A percentile compares a stretch with the other conserved stretches of the same genome.
Conservation (phyloP, 352 stramenopile species). For the Phytophthora capsici region DNA sequence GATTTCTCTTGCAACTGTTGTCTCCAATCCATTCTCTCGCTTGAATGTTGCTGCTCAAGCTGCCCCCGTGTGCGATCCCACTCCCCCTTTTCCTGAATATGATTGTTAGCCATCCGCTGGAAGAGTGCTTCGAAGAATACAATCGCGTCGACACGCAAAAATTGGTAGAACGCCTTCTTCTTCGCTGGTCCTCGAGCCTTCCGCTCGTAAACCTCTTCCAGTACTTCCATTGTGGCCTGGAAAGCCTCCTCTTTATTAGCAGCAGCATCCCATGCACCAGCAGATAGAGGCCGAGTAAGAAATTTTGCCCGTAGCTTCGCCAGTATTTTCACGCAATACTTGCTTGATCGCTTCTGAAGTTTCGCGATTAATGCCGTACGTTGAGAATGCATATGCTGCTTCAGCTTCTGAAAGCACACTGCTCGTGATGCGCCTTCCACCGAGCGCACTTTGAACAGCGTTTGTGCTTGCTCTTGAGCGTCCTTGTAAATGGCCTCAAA, state of each 20-base stretch:
- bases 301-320: slow-evolving; percentile 41
- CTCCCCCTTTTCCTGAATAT: slow-evolving; percentile 27
- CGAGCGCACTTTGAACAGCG: slow-evolving; percentile 70
- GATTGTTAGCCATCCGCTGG: slow-evolving; percentile 38
- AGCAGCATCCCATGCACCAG: slow-evolving; percentile 47
- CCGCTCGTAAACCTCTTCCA: slow-evolving; percentile 67
- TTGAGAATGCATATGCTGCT: slow-evolving; percentile 70
- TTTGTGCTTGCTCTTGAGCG: slow-evolving; percentile 72
- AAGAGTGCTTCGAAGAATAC: slow-evolving; percentile 63
- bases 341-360: slow-evolving; percentile 67
- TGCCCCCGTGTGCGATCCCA: slow-evolving; percentile 40
- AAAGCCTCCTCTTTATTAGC: slow-evolving; percentile 35
- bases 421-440: slow-evolving; percentile 69
- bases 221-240: slow-evolving; percentile 46
- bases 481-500: slow-evolving; percentile 82
- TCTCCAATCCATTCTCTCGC: slow-evolving; percentile 50
- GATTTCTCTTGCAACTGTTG: slow-evolving; percentile 54
- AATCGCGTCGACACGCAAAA: slow-evolving; percentile 61
- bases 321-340: slow-evolving; percentile 58
- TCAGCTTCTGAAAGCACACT: slow-evolving; percentile 78
- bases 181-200: slow-evolving; percentile 69
- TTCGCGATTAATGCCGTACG: slow-evolving; percentile 56
- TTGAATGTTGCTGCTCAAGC: slow-evolving; percentile 47
- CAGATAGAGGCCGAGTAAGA: slow-evolving; percentile 46
- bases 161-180: slow-evolving; percentile 74